A percentile compares a stretch with the other conserved stretches of the same genome.
Evolutionary conservation across 805 yeast genomes (phyloP).

Genomic region (Naumovozyma baii): DNA sequence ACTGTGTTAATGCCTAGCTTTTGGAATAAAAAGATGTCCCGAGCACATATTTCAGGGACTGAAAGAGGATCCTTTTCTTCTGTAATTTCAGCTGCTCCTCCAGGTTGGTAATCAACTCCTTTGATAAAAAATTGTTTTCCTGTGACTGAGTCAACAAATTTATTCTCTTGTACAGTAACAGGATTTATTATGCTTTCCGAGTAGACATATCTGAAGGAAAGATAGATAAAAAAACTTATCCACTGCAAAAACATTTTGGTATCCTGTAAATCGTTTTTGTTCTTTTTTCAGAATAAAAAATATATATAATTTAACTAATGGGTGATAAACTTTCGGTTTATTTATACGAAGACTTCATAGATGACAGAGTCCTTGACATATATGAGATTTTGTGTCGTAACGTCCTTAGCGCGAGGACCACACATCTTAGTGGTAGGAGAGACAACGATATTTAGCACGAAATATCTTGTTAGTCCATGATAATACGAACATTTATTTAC

Average conservation of each 20-base stretch:
- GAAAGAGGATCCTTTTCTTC: constrained; percentile 62
- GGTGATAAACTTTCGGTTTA: no score
- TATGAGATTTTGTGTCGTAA: no score
- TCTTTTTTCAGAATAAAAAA: no score
- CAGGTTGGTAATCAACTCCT: constrained; percentile 95
- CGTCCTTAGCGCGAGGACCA: no score
- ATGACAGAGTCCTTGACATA: no score
- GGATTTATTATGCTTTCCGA: constrained; percentile 42
- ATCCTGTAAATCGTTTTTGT: not conserved
- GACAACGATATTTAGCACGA: no score
- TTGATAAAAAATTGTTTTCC: constrained; percentile 66
- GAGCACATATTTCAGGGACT: constrained; percentile 58
- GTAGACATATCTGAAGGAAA: not conserved
- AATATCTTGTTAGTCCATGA: no score
- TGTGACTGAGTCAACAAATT: constrained; percentile 68
- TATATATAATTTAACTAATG: no score
- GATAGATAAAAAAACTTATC: not conserved
- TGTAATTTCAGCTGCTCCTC: constrained; percentile 76
- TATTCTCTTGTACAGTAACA: constrained; percentile 55
- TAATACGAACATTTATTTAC: no score
- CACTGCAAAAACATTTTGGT: not conserved
- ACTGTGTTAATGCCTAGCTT: constrained; percentile 78
- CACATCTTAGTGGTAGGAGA: no score
- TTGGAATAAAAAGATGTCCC: constrained; percentile 76
- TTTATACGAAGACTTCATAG: no score